Percentiles rank a stretch among this genome's conserved stretches.
Conservation (phyloP, 805 yeast species). For the Spathaspora sp. region DNA sequence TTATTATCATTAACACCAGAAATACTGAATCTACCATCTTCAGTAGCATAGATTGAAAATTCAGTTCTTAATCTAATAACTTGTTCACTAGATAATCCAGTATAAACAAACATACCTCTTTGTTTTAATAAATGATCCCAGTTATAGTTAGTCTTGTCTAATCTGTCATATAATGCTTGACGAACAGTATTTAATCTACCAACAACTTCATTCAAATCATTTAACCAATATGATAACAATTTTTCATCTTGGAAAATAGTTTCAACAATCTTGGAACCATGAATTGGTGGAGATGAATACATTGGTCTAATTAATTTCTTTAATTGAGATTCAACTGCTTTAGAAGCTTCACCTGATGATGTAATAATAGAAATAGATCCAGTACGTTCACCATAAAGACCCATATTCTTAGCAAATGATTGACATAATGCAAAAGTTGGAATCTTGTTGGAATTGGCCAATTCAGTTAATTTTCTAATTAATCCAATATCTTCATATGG, state of each 20-base stretch:
- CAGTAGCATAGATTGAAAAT: slow-evolving; percentile 78
- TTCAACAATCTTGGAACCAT: slow-evolving; percentile 88
- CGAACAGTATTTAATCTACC: slow-evolving; percentile 76
- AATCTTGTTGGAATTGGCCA: slow-evolving; percentile 47
- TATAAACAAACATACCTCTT: slow-evolving; percentile 95
- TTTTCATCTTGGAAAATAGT: slow-evolving; percentile 56
- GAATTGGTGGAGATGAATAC: slow-evolving; percentile 92
- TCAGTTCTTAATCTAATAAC: slow-evolving; percentile 67
- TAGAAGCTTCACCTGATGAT: slow-evolving; percentile 48
- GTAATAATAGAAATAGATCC: slow-evolving; percentile 74
- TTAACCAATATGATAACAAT: slow-evolving; percentile 71
- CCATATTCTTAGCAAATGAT: slow-evolving; percentile 48
- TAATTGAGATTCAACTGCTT: slow-evolving; percentile 70
- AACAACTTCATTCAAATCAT: slow-evolving; percentile 76
- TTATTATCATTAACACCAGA: slow-evolving; percentile 83
- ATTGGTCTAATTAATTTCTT: slow-evolving; percentile 81
- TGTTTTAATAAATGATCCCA: slow-evolving; percentile 89
- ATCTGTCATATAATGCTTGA: slow-evolving; percentile 53
- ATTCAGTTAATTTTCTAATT: slow-evolving; percentile 43
- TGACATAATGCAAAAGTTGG: slow-evolving; percentile 52
- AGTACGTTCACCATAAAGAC: slow-evolving; percentile 52
- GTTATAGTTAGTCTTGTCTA: slow-evolving; percentile 58
- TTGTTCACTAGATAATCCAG: slow-evolving; percentile 73
- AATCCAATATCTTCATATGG: slow-evolving; percentile 63
- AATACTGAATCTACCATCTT: slow-evolving; percentile 87